A percentile compares a stretch with the other conserved stretches of the same genome.
Conservation (phyloP, 1,284 basidiomycete species). For the Trichosporon sp. region DNA sequence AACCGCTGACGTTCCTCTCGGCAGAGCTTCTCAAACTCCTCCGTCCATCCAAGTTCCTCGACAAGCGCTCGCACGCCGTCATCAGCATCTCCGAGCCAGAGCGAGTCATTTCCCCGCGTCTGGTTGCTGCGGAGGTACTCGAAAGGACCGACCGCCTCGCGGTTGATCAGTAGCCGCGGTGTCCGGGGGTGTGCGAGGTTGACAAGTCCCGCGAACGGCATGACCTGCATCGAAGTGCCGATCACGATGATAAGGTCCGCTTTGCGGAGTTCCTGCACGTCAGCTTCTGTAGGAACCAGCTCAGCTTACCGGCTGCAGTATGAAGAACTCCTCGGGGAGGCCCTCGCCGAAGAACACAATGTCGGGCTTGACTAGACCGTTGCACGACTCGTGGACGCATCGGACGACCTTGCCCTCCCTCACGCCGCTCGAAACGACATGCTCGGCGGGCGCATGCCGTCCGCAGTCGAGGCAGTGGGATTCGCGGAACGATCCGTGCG, state of each 20-base stretch:
- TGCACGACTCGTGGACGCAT: conserved; percentile 54
- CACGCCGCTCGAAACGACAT: conserved; percentile 63
- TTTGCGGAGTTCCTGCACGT: conserved; percentile 11
- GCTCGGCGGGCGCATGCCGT: conserved; percentile 55
- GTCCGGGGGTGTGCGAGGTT: conserved; percentile 45
- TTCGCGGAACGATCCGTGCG: conserved; percentile 83
- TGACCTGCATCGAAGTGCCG: conserved; percentile 68
- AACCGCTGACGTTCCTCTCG: conserved; percentile 25
- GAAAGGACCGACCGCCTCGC: conserved; percentile 52
- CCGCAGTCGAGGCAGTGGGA: conserved; percentile 72
- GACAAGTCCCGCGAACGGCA: conserved; percentile 55
- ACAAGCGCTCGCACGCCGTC: conserved; percentile 34
- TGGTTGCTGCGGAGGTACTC: conserved; percentile 5
- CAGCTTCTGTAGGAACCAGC: background rate
- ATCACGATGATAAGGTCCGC: conserved; percentile 87
- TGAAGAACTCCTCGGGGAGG: conserved; percentile 48
- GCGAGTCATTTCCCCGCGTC: conserved; percentile 34
- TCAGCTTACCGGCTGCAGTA: conserved; percentile 24
- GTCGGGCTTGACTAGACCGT: conserved; percentile 77
- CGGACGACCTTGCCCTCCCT: conserved; percentile 58
- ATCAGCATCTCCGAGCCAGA: conserved; percentile 47
- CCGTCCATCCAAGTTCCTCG: conserved; percentile 42
- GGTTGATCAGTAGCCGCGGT: conserved; percentile 54
- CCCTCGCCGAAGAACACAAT: conserved; percentile 92
- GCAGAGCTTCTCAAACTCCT: conserved; percentile 37